Base-by-base conservation (phyloP, 352 stramenopile species). In the Sclerospora graminicola region DNA sequence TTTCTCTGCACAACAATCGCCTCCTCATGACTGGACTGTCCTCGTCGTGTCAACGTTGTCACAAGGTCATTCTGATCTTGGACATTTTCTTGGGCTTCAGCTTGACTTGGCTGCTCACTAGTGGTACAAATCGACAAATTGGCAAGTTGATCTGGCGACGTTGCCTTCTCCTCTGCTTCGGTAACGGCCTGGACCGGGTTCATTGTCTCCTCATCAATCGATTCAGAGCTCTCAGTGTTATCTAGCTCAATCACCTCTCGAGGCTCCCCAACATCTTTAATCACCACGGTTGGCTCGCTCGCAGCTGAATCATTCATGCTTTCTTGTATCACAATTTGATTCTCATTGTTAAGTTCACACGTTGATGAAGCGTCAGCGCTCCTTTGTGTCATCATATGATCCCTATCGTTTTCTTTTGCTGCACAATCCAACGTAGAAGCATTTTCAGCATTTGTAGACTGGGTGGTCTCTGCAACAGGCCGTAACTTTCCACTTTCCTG, bases 181-280 rank as follows among this genome's bases (percentile, higher is more conserved):
- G 38, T 50, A n/a, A 5, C 27, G n/a, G 23, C 16, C 38, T 48
- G 37, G 10, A 19, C 15, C 5, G 8, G 8, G 8, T 28, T 2
- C n/a, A 11, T 20, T 27, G 9, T 18, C 14, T 54, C 48, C 11
- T 24, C 8, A 44, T 45, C 46, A 29, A 28, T 5, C 41, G 40
- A 46, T 14, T 45, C 43, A 4, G 13, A 11, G 14, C 21, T 44
- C 23, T 47, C 41, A 4, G 24, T 18, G 14, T 24, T 35, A 16
- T 48, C 46, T 6, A 65, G n/a, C 10, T 58, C 42, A 41, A 66
- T 58, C 5, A 58, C 26, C 14, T 62, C 43, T 36, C 33, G 47
- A 4, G 37, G 8, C 8, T 55, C 40, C 11, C 31, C 35, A n/a
- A 15, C 10, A 40, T 28, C 19, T 32, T 27, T 35, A n/a, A 10